These are phyloP conservation scores for Suhomyces sp. DNA, from an alignment of 805 yeast genomes.

Conservation along the genomic window DNA sequence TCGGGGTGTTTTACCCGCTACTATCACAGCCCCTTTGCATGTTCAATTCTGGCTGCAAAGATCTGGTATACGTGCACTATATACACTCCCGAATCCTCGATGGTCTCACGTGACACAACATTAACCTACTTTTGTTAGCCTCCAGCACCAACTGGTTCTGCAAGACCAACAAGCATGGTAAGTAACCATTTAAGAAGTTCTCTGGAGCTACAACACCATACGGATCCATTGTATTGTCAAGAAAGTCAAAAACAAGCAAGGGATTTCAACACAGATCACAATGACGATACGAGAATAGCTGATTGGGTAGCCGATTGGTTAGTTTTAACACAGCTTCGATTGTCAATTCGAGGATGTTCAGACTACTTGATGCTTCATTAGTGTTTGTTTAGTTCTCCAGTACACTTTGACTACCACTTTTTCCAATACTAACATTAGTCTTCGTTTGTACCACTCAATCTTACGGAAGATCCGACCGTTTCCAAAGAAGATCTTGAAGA, in stretches of 20 bases:
- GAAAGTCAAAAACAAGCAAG: neutral
- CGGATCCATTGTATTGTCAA: neutral
- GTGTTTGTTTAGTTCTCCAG: neutral
- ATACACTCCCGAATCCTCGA: neutral
- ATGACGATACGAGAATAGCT: neutral
- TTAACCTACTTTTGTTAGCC: neutral
- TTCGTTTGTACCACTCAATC: slow-evolving; percentile 75
- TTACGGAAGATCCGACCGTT: slow-evolving; percentile 64
- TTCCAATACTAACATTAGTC: slow-evolving; percentile 34
- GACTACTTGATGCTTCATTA: neutral
- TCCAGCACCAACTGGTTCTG: neutral
- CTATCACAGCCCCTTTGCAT: neutral
- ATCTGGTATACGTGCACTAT: neutral
- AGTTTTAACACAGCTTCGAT: neutral
- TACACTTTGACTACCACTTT: too few species aligned
- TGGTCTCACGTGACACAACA: neutral
- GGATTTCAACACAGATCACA: neutral
- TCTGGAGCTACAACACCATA: neutral
- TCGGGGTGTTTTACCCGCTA: too few species aligned
- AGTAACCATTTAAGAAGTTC: neutral
- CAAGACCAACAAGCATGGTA: neutral
- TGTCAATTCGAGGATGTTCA: neutral
- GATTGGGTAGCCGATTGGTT: too few species aligned
- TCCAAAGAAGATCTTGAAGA: slow-evolving; percentile 62
- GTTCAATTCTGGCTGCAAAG: neutral